Evolutionary conservation across 2,329 filamentous ascomycete genomes (phyloP), one percentile per base, ranked within the genome.

Genomic region (Aspergillus ruber): DNA sequence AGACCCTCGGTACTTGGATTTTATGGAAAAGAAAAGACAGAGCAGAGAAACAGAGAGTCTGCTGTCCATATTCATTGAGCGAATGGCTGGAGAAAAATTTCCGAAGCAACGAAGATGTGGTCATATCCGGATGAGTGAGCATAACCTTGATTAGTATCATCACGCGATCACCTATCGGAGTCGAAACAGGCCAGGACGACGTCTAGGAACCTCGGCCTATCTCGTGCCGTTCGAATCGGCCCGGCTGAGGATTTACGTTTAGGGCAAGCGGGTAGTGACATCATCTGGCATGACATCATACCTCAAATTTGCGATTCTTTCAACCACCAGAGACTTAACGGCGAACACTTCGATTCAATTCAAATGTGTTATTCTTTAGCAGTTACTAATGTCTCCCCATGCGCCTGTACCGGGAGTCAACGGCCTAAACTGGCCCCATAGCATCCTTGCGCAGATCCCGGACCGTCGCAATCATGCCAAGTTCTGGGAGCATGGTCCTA

Each of bases 31-130:
- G 43, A 48, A 46, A 44, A 53, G 47, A 25, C 53, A 57, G 44
- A 68, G 65, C 48, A 44, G 50, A n/a, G n/a, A n/a, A n/a, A n/a
- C n/a, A n/a, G n/a, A n/a, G 33, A 55, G 60, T 27, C 42, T 69
- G 20, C 39, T 58, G 43, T 25, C 50, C 3, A 47, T 57, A 49
- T 59, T 49, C 20, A 52, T 55, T 27, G 47, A 52, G 47, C 49
- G 38, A 18, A 46, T 57, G 48, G 47, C 50, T 20, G 50, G 44
- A 13, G 48, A 55, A 32, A 56, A 42, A 42, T 56, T 56, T 2
- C 39, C 46, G 21, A 47, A 42, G 56, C 46, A 42, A 54, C 43
- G 42, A 36, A 41, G 39, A 12, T n/a, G 18, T 25, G 20, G 39
- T 10, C 39, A 41, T 41, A 21, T 25, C 10, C 39, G 39, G 39